phyloP scores from a whole-genome alignment of 345 rosid species.

The Gynandropsis gynandra region DNA sequence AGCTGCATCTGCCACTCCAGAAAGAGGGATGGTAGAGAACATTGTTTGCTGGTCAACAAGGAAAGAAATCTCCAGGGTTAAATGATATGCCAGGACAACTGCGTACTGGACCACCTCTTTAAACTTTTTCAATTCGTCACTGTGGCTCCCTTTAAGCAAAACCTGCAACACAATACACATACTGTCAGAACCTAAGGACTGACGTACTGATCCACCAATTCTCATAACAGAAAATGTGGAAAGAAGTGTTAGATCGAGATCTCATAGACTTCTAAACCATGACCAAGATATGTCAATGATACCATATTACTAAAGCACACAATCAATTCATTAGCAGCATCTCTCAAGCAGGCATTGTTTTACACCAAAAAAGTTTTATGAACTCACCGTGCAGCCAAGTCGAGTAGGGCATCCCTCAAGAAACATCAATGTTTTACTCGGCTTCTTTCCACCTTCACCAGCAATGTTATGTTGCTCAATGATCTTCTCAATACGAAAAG shows the following conservation, averaged over 20 bases:
- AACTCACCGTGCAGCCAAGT: slow-evolving; percentile 87
- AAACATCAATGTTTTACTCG: slow-evolving; percentile 86
- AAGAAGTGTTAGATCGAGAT: no score
- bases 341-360: background rate
- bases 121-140: slow-evolving; percentile 73
- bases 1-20: slow-evolving; percentile 26
- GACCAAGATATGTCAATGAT: background rate
- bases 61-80: slow-evolving; percentile 90
- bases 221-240: no score
- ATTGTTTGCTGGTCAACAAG: slow-evolving; percentile 72
- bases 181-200: slow-evolving; percentile 12
- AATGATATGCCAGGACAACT: slow-evolving; percentile 63
- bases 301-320: slow-evolving; percentile 5
- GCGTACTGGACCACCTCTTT: slow-evolving; percentile 71
- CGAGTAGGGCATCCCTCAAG: slow-evolving; percentile 77
- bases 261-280: background rate
- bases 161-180: slow-evolving; percentile 42
- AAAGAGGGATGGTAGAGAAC: slow-evolving; percentile 56
- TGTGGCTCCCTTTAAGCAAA: slow-evolving; percentile 78
- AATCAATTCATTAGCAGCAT: background rate
- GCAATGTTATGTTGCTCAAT: slow-evolving; percentile 64
- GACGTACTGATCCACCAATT: no score
- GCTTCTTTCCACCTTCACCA: slow-evolving; percentile 66
- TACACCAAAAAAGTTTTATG: slow-evolving; percentile 12
- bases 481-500: slow-evolving; percentile 72